These are phyloP conservation scores for Bathelium albidoporum DNA, from an alignment of 495 filamentous ascomycete species.

Conservation along the genomic window DNA sequence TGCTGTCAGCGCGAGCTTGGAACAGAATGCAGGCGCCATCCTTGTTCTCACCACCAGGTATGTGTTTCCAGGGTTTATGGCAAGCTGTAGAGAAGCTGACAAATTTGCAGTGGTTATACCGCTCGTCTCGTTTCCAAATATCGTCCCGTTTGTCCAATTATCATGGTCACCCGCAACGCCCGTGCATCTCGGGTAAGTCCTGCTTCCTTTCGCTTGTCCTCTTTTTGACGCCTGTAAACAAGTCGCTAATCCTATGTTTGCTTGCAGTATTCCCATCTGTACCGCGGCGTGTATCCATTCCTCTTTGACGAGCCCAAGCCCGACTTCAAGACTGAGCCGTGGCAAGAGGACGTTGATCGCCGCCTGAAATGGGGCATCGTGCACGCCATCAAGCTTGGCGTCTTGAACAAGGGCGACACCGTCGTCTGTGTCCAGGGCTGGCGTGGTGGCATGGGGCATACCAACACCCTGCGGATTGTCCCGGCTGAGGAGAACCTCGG, in stretches of 20 bases:
- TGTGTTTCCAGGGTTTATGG: conserved; percentile 15
- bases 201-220: conserved; percentile 24
- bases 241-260: background rate
- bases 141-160: conserved; percentile 93
- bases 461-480: conserved; percentile 61
- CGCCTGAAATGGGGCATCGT: conserved; percentile 90
- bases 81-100: conserved; percentile 21
- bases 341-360: conserved; percentile 97
- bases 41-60: conserved; percentile 85
- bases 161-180: conserved; percentile 90
- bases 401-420: conserved; percentile 70
- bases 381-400: conserved; percentile 71
- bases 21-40: conserved; percentile 92
- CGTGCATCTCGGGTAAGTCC: conserved; percentile 51
- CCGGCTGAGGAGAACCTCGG: conserved; percentile 33
- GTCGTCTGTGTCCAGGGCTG: conserved; percentile 96
- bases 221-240: conserved; percentile 14
- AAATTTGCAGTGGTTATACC: conserved; percentile 57
- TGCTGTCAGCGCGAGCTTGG: conserved; percentile 83
- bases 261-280: conserved; percentile 72
- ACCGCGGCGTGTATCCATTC: conserved; percentile 97
- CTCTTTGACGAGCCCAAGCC: conserved; percentile 86
- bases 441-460: conserved; percentile 95
- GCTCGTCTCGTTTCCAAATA: conserved; percentile 96
- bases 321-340: conserved; percentile 75